These are phyloP conservation scores for Jackrogersella minutella DNA, from an alignment of 495 filamentous ascomycete species.

Conservation along the genomic window DNA sequence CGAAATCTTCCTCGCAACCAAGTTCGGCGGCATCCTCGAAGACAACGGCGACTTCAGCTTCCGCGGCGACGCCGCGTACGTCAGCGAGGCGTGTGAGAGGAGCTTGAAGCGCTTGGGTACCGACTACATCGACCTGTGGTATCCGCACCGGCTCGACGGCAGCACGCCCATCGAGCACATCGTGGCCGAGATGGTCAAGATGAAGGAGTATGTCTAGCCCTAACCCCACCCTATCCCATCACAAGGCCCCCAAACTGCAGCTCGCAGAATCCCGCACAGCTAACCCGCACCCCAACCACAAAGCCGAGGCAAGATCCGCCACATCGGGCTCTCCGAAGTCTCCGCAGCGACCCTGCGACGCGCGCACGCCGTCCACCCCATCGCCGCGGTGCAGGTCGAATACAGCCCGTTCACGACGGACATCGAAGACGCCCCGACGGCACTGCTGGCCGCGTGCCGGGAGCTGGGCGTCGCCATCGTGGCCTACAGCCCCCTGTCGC, in stretches of 20 bases:
- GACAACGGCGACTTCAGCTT: conserved; percentile 32
- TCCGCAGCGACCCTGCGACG: conserved; percentile 64
- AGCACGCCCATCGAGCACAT: conserved; percentile 58
- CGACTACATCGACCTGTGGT: conserved; percentile 60
- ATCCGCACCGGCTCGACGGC: conserved; percentile 40
- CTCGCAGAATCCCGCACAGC: no score
- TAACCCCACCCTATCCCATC: no score
- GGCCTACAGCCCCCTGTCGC: conserved; percentile 69
- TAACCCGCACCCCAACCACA: background rate
- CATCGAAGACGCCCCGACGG: conserved; percentile 58
- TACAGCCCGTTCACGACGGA: conserved; percentile 67
- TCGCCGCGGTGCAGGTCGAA: conserved; percentile 69
- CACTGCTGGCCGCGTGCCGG: conserved; percentile 62
- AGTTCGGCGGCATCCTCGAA: conserved; percentile 55
- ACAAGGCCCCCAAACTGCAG: no score
- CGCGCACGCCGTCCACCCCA: conserved; percentile 66
- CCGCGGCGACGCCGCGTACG: conserved; percentile 59
- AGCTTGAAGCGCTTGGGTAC: conserved; percentile 57
- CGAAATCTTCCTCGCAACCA: conserved; percentile 66
- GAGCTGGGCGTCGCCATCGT: conserved; percentile 69
- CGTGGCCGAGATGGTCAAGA: conserved; percentile 55
- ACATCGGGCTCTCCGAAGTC: conserved; percentile 66
- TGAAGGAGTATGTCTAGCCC: conserved; percentile 54
- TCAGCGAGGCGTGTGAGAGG: conserved; percentile 55
- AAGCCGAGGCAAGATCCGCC: conserved; percentile 63